phyloP scores from a whole-genome alignment of 2,329 filamentous ascomycete genomes.

The Aspergillus pseudoterreus region DNA sequence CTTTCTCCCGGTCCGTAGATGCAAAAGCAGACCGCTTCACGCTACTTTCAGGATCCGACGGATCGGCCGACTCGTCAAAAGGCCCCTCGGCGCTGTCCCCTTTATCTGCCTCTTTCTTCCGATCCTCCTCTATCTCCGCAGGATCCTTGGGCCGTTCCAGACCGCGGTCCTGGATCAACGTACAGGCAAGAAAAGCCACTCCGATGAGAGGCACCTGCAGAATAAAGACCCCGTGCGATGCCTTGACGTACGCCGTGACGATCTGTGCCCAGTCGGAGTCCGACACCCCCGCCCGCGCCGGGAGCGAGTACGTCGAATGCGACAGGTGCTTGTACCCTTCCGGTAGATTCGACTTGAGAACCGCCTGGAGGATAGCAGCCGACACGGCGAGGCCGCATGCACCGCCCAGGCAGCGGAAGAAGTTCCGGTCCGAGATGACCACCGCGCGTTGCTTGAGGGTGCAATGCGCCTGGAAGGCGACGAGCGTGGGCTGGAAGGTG shows the following conservation, averaged over 20 bases:
- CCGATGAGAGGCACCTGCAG: slow-evolving; percentile 54
- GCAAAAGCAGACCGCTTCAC: not conserved
- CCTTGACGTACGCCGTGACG: slow-evolving; percentile 50
- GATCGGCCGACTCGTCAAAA: not conserved
- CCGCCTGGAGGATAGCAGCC: slow-evolving; percentile 48
- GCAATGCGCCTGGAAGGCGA: slow-evolving; percentile 58
- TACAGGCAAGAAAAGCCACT: slow-evolving; percentile 47
- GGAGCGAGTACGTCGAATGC: slow-evolving; percentile 39
- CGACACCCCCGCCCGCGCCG: slow-evolving; percentile 22
- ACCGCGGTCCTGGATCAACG: slow-evolving; percentile 52
- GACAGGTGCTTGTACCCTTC: slow-evolving; percentile 35
- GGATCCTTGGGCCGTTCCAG: slow-evolving; percentile 36
- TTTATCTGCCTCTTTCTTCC: slow-evolving; percentile 28
- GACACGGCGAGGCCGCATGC: slow-evolving; percentile 57
- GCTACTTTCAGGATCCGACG: not conserved
- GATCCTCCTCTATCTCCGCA: slow-evolving; percentile 22
- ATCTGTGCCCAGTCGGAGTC: slow-evolving; percentile 39
- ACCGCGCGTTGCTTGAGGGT: slow-evolving; percentile 57
- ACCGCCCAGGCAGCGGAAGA: slow-evolving; percentile 58
- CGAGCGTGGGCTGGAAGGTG: slow-evolving; percentile 51
- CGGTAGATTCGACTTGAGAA: slow-evolving; percentile 38
- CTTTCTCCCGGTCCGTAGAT: not conserved
- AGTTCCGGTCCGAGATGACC: slow-evolving; percentile 61
- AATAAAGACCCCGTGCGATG: slow-evolving; percentile 55
- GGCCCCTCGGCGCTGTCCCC: not conserved